A percentile compares a stretch with the other conserved stretches of the same genome.
Conservation (phyloP, 208 protist genomes). For the Trypanosoma conorhini region DNA sequence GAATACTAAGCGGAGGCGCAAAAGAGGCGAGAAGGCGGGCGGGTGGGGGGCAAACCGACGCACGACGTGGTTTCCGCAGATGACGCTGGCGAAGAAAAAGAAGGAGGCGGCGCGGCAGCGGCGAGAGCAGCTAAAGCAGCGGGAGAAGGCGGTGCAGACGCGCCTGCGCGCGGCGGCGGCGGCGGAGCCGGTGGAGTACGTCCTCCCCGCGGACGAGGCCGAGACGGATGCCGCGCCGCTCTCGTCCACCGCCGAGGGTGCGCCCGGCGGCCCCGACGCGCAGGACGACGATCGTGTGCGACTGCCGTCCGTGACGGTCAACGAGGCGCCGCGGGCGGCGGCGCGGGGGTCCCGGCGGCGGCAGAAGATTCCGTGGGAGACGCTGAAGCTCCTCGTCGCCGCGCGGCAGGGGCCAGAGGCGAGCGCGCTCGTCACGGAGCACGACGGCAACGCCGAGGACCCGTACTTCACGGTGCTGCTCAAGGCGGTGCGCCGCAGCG, state of each 20-base stretch:
- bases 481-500: constrained; percentile 89
- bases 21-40: neutral
- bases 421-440: constrained; percentile 94
- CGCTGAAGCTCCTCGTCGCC: constrained; percentile 53
- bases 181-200: constrained; percentile 43
- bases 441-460: constrained; percentile 97
- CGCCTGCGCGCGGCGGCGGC: constrained; percentile 31
- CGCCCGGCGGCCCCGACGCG: neutral
- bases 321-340: neutral
- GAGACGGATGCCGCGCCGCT: constrained; percentile 2
- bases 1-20: neutral
- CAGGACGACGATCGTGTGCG: constrained; percentile 34
- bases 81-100: constrained; percentile 24
- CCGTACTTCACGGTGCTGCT: constrained; percentile 96
- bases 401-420: constrained; percentile 39
- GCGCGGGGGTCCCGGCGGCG: constrained; percentile 32
- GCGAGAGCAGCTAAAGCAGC: constrained; percentile 43
- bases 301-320: constrained; percentile 24
- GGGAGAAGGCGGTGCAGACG: constrained; percentile 40
- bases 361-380: constrained; percentile 60
- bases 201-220: constrained; percentile 31
- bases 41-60: neutral
- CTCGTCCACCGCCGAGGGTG: neutral
- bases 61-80: neutral
- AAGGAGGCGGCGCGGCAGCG: constrained; percentile 37